Conservation (phyloP, 345 rosid species). For the Firmiana major region DNA sequence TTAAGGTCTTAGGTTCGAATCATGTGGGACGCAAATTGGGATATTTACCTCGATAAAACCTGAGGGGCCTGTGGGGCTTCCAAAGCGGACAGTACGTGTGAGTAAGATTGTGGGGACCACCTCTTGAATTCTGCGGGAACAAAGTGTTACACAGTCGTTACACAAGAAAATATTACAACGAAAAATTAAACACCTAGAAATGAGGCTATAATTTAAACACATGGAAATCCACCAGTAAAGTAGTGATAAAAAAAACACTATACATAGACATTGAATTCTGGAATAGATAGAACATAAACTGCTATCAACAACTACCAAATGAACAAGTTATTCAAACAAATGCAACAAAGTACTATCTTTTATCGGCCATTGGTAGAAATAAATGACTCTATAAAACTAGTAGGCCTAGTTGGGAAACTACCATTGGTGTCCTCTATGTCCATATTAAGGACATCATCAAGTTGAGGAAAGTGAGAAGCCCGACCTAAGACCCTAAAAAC, state of each 20-base stretch:
- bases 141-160: too few relatives aligned
- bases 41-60: too few relatives aligned
- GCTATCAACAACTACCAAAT: slow-evolving; percentile 32
- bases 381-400: slow-evolving; percentile 72
- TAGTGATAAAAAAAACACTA: neutral
- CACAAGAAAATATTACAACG: slow-evolving; percentile 17
- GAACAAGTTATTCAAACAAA: neutral
- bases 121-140: too few relatives aligned
- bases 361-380: slow-evolving; percentile 70
- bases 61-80: too few relatives aligned
- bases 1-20: too few relatives aligned
- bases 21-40: too few relatives aligned
- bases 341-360: neutral
- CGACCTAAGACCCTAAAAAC: too few relatives aligned
- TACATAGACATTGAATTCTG: slow-evolving; percentile 22
- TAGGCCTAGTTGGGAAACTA: slow-evolving; percentile 66
- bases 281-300: slow-evolving; percentile 8
- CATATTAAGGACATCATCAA: too few relatives aligned
- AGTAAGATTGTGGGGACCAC: too few relatives aligned
- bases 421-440: slow-evolving; percentile 62
- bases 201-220: neutral
- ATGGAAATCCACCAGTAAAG: neutral
- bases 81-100: too few relatives aligned
- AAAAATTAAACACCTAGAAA: slow-evolving; percentile 13
- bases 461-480: too few relatives aligned